Evolutionary conservation across 2,329 filamentous ascomycete species (phyloP).

Genomic region (Exophiala xenobiotica): DNA sequence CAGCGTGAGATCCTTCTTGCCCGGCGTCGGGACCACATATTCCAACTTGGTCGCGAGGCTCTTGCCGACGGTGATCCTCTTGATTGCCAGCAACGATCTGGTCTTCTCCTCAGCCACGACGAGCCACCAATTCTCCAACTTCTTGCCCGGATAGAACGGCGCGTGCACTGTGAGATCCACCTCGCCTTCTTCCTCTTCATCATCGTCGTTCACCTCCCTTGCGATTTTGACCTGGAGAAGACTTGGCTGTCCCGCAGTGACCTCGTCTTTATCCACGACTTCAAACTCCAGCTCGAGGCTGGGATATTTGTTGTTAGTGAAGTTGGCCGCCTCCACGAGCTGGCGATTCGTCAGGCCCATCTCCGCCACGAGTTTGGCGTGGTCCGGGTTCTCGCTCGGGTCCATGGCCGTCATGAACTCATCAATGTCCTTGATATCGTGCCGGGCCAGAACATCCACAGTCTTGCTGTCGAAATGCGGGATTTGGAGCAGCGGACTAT

Average conservation of each 20-base stretch:
- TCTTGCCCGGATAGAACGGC: conserved; percentile 87
- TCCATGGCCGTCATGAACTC: conserved; percentile 99
- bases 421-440: conserved; percentile 84
- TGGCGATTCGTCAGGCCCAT: conserved; percentile 79
- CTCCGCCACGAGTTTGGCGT: conserved; percentile 68
- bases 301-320: conserved; percentile 95
- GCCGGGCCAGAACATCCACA: conserved; percentile 45
- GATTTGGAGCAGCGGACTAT: conserved; percentile 95
- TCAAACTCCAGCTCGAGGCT: conserved; percentile 90
- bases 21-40: conserved; percentile 80
- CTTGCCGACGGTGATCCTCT: conserved; percentile 83
- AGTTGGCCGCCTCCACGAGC: conserved; percentile 82
- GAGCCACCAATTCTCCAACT: conserved; percentile 98
- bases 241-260: conserved; percentile 76
- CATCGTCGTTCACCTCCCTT: conserved; percentile 52
- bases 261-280: conserved; percentile 74
- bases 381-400: conserved; percentile 83
- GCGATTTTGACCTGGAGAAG: conserved; percentile 82
- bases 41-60: conserved; percentile 73
- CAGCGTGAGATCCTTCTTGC: conserved; percentile 82
- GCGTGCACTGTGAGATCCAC: conserved; percentile 85
- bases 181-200: conserved; percentile 41
- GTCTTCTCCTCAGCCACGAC: conserved; percentile 91
- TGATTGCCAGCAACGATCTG: conserved; percentile 86
- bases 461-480: conserved; percentile 85